phyloP scores from a whole-genome alignment of 345 rosid genomes.

The Boechera stricta region DNA sequence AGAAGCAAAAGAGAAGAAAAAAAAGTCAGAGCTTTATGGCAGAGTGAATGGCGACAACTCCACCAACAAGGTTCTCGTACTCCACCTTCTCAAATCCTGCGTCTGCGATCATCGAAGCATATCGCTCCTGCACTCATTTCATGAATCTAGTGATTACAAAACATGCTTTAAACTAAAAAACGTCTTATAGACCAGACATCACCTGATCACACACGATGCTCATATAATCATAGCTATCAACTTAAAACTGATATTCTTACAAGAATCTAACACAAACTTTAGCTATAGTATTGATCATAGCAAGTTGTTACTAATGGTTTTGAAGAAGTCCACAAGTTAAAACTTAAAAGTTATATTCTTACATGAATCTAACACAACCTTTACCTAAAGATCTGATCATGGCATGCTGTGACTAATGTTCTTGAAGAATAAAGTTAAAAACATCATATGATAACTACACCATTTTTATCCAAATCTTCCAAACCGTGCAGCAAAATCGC shows the following conservation, averaged over 20 bases:
- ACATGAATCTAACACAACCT: not conserved
- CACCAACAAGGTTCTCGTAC: constrained; percentile 93
- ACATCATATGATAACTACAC: constrained; percentile 9
- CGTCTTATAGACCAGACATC: not conserved
- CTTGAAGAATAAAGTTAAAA: constrained; percentile 14
- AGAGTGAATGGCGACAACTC: constrained; percentile 93
- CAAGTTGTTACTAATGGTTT: not conserved
- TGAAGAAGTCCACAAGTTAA: not conserved
- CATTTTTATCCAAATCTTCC: not conserved
- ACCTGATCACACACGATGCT: not conserved
- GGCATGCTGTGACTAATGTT: not conserved
- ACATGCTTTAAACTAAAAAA: not conserved
- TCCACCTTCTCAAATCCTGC: constrained; percentile 95
- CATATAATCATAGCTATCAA: not conserved
- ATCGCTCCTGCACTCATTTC: constrained; percentile 63
- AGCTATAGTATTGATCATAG: constrained; percentile 14
- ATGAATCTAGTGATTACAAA: not conserved
- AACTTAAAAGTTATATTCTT: not conserved
- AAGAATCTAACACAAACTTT: not conserved
- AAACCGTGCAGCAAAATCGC: not conserved
- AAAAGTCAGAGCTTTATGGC: constrained; percentile 63
- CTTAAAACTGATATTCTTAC: not conserved
- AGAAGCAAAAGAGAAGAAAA: not conserved
- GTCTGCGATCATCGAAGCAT: constrained; percentile 87
- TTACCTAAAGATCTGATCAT: constrained; percentile 7